phyloP scores from a whole-genome alignment of 2,329 filamentous ascomycete genomes.

The Nemania sp. region DNA sequence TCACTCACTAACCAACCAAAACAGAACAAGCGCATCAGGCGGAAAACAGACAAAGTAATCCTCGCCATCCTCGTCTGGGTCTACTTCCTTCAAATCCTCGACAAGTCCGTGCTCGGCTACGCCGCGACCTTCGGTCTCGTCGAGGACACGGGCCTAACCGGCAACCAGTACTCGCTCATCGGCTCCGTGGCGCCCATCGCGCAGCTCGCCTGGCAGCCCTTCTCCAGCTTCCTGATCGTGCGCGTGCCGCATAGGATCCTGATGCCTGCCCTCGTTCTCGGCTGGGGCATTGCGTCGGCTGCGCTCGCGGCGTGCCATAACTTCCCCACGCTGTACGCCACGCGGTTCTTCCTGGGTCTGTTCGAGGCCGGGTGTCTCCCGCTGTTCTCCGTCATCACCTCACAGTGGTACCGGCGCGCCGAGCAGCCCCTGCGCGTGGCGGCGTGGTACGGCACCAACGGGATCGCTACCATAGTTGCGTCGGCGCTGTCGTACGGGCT shows the following conservation, averaged over 20 bases:
- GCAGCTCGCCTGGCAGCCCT: slow-evolving; percentile 65
- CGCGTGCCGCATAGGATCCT: slow-evolving; percentile 72
- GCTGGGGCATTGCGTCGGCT: slow-evolving; percentile 64
- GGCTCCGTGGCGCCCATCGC: slow-evolving; percentile 63
- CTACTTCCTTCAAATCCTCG: slow-evolving; percentile 72
- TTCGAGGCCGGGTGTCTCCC: slow-evolving; percentile 65
- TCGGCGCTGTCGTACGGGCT: slow-evolving; percentile 60
- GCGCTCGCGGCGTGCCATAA: slow-evolving; percentile 64
- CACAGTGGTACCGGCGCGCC: slow-evolving; percentile 71
- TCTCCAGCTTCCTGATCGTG: slow-evolving; percentile 66
- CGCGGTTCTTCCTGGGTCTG: slow-evolving; percentile 67
- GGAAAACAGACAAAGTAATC: slow-evolving; percentile 55
- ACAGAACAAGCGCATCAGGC: slow-evolving; percentile 40
- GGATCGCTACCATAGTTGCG: slow-evolving; percentile 65
- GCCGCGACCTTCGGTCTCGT: slow-evolving; percentile 73
- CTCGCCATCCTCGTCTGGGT: slow-evolving; percentile 65
- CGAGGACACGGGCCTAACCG: slow-evolving; percentile 66
- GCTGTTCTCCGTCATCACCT: slow-evolving; percentile 67
- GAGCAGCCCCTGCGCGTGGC: slow-evolving; percentile 69
- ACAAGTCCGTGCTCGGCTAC: slow-evolving; percentile 71
- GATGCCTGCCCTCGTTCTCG: slow-evolving; percentile 62
- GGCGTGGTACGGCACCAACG: slow-evolving; percentile 72
- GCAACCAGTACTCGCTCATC: slow-evolving; percentile 61
- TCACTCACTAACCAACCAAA: neutral
- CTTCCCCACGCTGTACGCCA: slow-evolving; percentile 63